Evolutionary conservation across 805 yeast species (phyloP), one percentile per base, ranked within the genome.

Genomic region (Yarrowia sp.): DNA sequence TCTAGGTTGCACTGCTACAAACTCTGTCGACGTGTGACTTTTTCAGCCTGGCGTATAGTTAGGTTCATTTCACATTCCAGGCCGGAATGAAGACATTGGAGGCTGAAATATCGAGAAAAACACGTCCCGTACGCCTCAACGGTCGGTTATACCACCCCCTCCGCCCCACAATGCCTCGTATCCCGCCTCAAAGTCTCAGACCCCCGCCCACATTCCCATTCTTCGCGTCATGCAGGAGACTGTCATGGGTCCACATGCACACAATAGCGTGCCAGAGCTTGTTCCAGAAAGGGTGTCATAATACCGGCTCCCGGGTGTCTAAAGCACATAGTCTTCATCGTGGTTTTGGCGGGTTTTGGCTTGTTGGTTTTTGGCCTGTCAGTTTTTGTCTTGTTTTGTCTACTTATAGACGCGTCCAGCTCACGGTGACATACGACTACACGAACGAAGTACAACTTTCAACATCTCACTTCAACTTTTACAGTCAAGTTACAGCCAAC

Each of bases 201-300:
- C 6, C 33, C 51, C 16, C 16, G 56, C 56, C 38, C 39, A 47
- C 56, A 47, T 47, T 47, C 42, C 58, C 58, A 35, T 47, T 47
- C 55, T 47, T 22, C 58, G 58, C 42, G 58, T 51, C 42, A 51
- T 51, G 58, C 58, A 51, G 58, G 58, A 51, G 58, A 9, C 42
- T 35, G 58, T 51, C 58, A 51, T 35, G 58, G 58, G 58, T 51
- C 36, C 58, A 51, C 58, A 51, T 51, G 58, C 58, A 51, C 58
- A 51, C 41, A 51, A 35, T 35, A 51, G 58, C 25, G 21, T 22
- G 19, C 24, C 16, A 10, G 58, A 51, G 58, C 58, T 51, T 51
- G 58, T 51, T 51, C 32, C 58, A 51, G 42, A 51, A 51, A 35
- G 42, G 42, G 42, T 35, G 58, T 35, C 42, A 32, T 51, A 31